Percentiles rank a stretch among this genome's conserved stretches.
phyloP scores from a whole-genome alignment of 148 eudicot species.

The Rhododendron ferrugineum region DNA sequence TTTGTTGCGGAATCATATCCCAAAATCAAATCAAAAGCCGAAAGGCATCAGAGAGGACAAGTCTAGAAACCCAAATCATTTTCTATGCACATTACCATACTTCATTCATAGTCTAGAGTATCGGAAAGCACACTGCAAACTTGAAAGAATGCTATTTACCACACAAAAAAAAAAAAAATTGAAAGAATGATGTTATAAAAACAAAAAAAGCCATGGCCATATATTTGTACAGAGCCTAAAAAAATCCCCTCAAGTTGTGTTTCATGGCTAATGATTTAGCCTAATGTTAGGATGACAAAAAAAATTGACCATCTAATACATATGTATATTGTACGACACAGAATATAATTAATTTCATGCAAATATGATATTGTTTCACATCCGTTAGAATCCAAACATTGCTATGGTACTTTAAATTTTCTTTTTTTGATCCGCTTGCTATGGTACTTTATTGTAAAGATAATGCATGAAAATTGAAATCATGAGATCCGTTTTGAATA shows the following conservation, averaged over 20 bases:
- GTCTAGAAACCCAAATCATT: too few relatives aligned
- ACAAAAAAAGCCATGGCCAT: neutral
- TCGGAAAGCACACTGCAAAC: too few relatives aligned
- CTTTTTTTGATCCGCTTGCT: too few relatives aligned
- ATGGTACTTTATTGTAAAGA: neutral
- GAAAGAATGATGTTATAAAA: neutral
- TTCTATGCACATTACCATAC: too few relatives aligned
- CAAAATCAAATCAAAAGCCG: too few relatives aligned
- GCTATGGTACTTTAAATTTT: neutral
- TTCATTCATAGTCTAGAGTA: too few relatives aligned
- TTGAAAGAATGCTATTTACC: too few relatives aligned
- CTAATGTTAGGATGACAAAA: neutral
- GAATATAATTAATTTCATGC: neutral
- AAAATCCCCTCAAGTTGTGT: neutral
- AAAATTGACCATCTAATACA: neutral
- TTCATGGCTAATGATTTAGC: neutral
- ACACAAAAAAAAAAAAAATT: neutral
- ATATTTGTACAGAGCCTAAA: too few relatives aligned
- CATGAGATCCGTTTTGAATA: neutral
- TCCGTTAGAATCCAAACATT: neutral
- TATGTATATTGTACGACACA: neutral
- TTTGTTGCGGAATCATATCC: too few relatives aligned
- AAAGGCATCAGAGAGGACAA: too few relatives aligned
- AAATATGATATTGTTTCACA: neutral
- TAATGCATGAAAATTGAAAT: neutral